Percentiles rank a stretch among this genome's conserved stretches.
phyloP scores from a whole-genome alignment of 257 asterid species.

The Rauvolfia tetraphylla region DNA sequence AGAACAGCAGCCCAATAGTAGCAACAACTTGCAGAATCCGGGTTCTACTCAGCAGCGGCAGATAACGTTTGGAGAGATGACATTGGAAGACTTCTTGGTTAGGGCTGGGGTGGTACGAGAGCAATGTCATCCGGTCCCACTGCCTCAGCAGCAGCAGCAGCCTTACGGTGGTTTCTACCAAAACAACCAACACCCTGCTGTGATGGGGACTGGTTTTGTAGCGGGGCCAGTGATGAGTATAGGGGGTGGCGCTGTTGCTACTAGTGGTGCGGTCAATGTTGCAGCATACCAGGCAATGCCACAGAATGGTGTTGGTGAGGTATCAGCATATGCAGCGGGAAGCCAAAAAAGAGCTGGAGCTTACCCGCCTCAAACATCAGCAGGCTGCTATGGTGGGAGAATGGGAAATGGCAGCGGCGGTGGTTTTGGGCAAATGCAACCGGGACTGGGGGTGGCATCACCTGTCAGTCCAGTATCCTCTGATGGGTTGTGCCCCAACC shows the following conservation, averaged over 20 bases:
- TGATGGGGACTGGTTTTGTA: constrained; percentile 24
- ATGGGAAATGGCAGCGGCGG: constrained; percentile 48
- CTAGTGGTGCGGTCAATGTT: constrained; percentile 11
- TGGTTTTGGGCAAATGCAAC: constrained; percentile 48
- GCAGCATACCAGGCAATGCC: constrained; percentile 30
- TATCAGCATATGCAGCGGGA: constrained; percentile 4
- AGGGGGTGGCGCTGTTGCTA: constrained; percentile 5
- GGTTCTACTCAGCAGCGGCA: constrained; percentile 45
- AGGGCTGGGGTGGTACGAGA: constrained; percentile 70
- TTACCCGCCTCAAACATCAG: constrained; percentile 30
- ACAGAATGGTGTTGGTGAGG: constrained; percentile 40
- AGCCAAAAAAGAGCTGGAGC: constrained; percentile 42
- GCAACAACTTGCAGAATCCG: constrained; percentile 20
- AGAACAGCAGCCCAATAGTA: constrained; percentile 15
- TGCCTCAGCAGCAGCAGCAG: constrained; percentile 46
- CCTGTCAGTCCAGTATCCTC: constrained; percentile 70
- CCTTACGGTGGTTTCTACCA: constrained; percentile 38
- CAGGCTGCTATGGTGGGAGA: constrained; percentile 39
- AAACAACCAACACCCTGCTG: constrained; percentile 15
- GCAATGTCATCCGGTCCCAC: constrained; percentile 23
- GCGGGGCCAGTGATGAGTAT: constrained; percentile 34
- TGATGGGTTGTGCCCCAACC: constrained; percentile 45
- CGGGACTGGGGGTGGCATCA: constrained; percentile 46
- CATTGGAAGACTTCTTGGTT: constrained; percentile 74
- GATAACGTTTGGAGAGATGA: constrained; percentile 68